Percentiles rank a stretch among this genome's conserved stretches.
phyloP scores from a whole-genome alignment of 345 rosid species.

The Crucihimalaya himalaica region DNA sequence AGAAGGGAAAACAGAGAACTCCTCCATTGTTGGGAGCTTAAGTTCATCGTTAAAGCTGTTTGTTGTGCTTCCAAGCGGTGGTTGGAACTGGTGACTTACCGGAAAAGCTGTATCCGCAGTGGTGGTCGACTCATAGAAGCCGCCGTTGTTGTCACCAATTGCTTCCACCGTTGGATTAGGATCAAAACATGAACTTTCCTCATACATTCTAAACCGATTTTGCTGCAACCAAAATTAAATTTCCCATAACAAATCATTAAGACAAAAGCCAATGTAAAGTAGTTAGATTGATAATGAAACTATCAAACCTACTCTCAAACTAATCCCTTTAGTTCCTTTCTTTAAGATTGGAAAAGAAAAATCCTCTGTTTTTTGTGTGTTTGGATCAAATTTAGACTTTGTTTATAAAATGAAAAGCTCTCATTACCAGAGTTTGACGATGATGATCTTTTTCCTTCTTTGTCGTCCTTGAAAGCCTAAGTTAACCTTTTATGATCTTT shows the following conservation, averaged over 20 bases:
- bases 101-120: constrained; percentile 11
- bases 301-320: constrained; percentile 35
- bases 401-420: background rate
- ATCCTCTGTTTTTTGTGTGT: background rate
- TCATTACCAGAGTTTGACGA: constrained; percentile 23
- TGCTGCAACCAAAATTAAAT: constrained; percentile 15
- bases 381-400: background rate
- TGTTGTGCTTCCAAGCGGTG: constrained; percentile 33
- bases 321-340: background rate
- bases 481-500: no score
- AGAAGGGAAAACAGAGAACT: constrained; percentile 37
- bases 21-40: constrained; percentile 43
- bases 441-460: constrained; percentile 23
- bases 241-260: background rate
- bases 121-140: background rate
- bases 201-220: constrained; percentile 43
- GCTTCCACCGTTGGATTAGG: constrained; percentile 43
- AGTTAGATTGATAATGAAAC: background rate
- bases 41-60: constrained; percentile 44
- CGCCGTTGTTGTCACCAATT: constrained; percentile 23
- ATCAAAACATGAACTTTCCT: constrained; percentile 51
- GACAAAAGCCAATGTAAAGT: background rate
- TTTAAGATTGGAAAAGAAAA: background rate
- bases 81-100: constrained; percentile 19
- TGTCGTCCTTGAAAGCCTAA: background rate